These are phyloP conservation scores for Platanthera guangdongensis DNA, from an alignment of 106 monocot species.

Conservation along the genomic window DNA sequence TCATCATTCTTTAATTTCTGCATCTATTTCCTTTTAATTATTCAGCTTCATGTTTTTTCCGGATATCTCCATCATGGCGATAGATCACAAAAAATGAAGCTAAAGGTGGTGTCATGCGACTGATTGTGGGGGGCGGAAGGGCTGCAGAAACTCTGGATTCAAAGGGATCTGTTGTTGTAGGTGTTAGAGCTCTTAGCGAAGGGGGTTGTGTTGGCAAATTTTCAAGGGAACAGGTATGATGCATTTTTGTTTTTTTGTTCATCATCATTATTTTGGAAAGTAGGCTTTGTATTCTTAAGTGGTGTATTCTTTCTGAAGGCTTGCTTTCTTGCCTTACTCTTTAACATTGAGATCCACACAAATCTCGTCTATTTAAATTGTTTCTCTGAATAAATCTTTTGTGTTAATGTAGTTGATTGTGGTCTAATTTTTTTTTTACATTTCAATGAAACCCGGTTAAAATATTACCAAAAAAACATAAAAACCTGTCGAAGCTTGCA, in stretches of 20 bases:
- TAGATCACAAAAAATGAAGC: conserved; percentile 93
- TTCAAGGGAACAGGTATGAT: conserved; percentile 84
- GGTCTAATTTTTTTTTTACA: neutral
- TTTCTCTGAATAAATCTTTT: neutral
- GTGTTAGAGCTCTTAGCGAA: conserved; percentile 93
- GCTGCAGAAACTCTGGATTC: conserved; percentile 67
- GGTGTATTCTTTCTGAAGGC: neutral
- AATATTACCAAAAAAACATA: too few relatives aligned
- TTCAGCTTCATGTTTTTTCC: neutral
- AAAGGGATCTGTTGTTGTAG: conserved; percentile 90
- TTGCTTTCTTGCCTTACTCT: neutral
- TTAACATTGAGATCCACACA: too few relatives aligned
- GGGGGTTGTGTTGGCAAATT: conserved; percentile 95
- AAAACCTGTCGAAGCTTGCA: too few relatives aligned
- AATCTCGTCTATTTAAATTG: neutral
- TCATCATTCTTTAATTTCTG: neutral
- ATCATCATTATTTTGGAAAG: neutral
- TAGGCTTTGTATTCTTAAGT: neutral
- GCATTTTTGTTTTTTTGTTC: neutral
- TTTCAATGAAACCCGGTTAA: too few relatives aligned
- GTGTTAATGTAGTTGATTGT: neutral
- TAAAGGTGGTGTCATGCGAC: conserved; percentile 83
- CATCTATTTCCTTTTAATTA: neutral
- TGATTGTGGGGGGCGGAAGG: conserved; percentile 91
- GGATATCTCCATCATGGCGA: conserved; percentile 1